Evolutionary conservation across 1,284 basidiomycete species (phyloP).

Genomic region (Taiwanofungus camphoratus): DNA sequence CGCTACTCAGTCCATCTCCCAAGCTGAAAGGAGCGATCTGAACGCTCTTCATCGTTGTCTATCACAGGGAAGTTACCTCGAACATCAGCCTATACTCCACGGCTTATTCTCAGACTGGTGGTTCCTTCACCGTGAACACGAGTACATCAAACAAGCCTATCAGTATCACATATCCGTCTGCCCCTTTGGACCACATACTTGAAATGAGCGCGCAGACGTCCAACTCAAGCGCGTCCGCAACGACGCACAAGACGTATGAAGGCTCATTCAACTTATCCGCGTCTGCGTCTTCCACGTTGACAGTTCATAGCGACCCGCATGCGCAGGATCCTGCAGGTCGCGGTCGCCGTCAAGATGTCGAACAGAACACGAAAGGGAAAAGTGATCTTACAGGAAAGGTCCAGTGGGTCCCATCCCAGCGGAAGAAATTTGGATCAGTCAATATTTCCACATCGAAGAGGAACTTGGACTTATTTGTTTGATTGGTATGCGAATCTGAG

Average conservation of each 20-base stretch:
- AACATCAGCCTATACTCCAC: constrained; percentile 25
- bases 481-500: no score
- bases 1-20: no score
- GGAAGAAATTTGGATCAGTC: constrained; percentile 9
- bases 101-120: constrained; percentile 22
- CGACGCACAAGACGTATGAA: constrained; percentile 37
- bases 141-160: constrained; percentile 24
- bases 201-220: constrained; percentile 28
- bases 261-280: constrained; percentile 33
- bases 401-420: constrained; percentile 11
- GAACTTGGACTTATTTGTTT: constrained; percentile 4
- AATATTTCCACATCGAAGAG: constrained; percentile 15
- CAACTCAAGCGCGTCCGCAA: constrained; percentile 25
- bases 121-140: constrained; percentile 26
- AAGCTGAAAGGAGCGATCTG: no score
- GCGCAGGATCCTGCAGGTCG: constrained; percentile 36
- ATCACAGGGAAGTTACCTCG: constrained; percentile 25
- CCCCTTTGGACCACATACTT: constrained; percentile 35
- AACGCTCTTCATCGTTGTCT: no score
- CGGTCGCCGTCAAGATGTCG: constrained; percentile 29
- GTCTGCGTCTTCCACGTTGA: constrained; percentile 18
- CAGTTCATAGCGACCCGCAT: constrained; percentile 16
- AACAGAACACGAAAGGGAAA: constrained; percentile 1
- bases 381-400: constrained; percentile 11
- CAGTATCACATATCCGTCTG: constrained; percentile 26